Evolutionary conservation across 192 early-diverging fungal species (phyloP).

Genomic region (Dimargaris cristalligena): DNA sequence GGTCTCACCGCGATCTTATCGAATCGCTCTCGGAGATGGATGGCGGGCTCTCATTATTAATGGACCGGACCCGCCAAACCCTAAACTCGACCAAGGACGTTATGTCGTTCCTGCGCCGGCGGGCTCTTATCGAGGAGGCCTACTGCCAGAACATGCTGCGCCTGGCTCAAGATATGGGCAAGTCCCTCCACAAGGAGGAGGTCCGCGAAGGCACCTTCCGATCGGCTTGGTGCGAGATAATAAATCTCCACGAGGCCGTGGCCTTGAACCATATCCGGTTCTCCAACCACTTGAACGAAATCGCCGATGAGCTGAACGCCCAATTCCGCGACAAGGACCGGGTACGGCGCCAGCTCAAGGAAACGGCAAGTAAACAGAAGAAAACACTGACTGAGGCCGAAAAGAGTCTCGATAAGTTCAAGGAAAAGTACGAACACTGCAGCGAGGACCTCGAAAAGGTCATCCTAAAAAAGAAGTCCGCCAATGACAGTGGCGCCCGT

Average conservation of each 20-base stretch:
- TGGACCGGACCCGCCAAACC: conserved; percentile 27
- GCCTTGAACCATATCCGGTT: conserved; percentile 69
- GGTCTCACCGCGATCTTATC: not conserved
- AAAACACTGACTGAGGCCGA: conserved; percentile 66
- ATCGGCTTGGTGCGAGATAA: conserved; percentile 55
- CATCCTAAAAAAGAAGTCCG: conserved; percentile 25
- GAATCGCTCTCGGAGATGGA: not conserved
- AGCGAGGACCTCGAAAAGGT: conserved; percentile 79
- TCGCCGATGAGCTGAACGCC: conserved; percentile 63
- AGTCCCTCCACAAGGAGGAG: conserved; percentile 33
- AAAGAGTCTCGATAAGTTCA: conserved; percentile 65
- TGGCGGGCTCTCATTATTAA: conserved; percentile 19
- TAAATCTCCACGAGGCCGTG: conserved; percentile 67
- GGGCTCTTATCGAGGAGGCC: conserved; percentile 83
- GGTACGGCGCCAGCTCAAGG: conserved; percentile 49
- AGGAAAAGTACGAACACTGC: conserved; percentile 56
- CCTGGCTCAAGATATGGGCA: conserved; percentile 42
- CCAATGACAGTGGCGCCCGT: conserved; percentile 12
- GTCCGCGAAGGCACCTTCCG: conserved; percentile 41
- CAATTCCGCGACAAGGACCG: conserved; percentile 25
- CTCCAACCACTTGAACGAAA: conserved; percentile 42
- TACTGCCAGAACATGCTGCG: conserved; percentile 70
- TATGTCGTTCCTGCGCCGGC: conserved; percentile 61
- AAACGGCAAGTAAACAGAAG: conserved; percentile 55
- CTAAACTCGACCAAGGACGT: conserved; percentile 36